Conservation (phyloP, 306 rosid species). For the Prunus mira region DNA sequence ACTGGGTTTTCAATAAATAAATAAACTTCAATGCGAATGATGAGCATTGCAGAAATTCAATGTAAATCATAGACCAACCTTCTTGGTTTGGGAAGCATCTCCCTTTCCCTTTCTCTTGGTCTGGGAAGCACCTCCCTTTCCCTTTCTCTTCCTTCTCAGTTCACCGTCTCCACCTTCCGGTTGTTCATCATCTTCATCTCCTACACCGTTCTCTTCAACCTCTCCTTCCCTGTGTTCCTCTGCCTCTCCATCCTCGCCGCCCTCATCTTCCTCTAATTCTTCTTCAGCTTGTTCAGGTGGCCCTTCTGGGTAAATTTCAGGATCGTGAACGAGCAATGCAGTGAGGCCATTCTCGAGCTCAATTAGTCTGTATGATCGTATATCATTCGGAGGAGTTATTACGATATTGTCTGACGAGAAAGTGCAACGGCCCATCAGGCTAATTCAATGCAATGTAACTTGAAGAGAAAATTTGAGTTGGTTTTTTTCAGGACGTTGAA, state of each 20-base stretch:
- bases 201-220: slow-evolving; percentile 17
- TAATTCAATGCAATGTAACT: too few species aligned
- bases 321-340: slow-evolving; percentile 86
- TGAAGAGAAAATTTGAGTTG: too few species aligned
- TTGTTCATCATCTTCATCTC: neutral
- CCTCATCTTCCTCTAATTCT: slow-evolving; percentile 3
- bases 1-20: neutral
- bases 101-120: slow-evolving; percentile 55
- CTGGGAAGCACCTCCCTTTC: slow-evolving; percentile 47
- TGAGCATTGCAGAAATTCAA: slow-evolving; percentile 13
- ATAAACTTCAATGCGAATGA: neutral
- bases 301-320: slow-evolving; percentile 73
- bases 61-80: slow-evolving; percentile 37
- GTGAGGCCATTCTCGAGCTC: slow-evolving; percentile 69
- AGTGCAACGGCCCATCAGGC: slow-evolving; percentile 20
- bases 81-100: slow-evolving; percentile 68
- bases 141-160: slow-evolving; percentile 28
- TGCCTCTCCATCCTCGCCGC: too few species aligned
- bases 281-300: slow-evolving; percentile 37
- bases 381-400: slow-evolving; percentile 73
- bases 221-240: neutral
- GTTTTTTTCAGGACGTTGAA: too few species aligned
- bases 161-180: slow-evolving; percentile 9
- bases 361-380: slow-evolving; percentile 58
- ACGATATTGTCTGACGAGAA: slow-evolving; percentile 52